Evolutionary conservation across 305 asterid genomes (phyloP), one percentile per base, ranked within the genome.

Genomic region (Andrographis paniculata): DNA sequence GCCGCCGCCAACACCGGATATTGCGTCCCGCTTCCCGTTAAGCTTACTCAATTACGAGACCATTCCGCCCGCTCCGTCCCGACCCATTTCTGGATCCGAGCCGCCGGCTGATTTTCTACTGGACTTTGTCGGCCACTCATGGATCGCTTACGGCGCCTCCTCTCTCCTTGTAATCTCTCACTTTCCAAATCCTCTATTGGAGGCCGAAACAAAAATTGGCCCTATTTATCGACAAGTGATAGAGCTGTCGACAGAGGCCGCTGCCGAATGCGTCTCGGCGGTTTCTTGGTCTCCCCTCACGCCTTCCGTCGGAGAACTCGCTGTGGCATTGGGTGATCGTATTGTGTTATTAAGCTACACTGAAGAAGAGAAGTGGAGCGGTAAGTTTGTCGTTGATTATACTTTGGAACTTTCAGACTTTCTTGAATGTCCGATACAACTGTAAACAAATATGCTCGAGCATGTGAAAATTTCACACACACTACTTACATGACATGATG

Each of bases 91-190:
- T 46, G 80, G 69, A 62, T 60, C 74, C 60, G 78, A 59, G 47
- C 65, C 89, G 14, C 58, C 71, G 23, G 78, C 74, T 57, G 95
- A 85, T 60, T 82, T 84, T 71, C 61, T 82, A 22, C 65, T 56
- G 60, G 82, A 82, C 72, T 89, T 89, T 58, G 66, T 76, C 49
- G 84, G 84, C 1, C 70, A 78, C 66, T 75, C 95, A 60, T 89
- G 98, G 98, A 66, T 89, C 69, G 95, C 93, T 10, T 89, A 85
- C 53, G 98, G 75, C 28, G 93, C 98, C 49, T 69, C 93, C 35
- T 77, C 94, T 45, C 86, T 85, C 37, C 59, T 85, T 15, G 87
- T 89, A 38, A 77, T 89, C 51, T 75, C 94, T 59, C 98, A 89
- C 71, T 76, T 82, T 28, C 94, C 95, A 28, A 77, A 78, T 53